Base-by-base conservation (phyloP, 345 rosid species). In the Ailanthus altissimus region DNA sequence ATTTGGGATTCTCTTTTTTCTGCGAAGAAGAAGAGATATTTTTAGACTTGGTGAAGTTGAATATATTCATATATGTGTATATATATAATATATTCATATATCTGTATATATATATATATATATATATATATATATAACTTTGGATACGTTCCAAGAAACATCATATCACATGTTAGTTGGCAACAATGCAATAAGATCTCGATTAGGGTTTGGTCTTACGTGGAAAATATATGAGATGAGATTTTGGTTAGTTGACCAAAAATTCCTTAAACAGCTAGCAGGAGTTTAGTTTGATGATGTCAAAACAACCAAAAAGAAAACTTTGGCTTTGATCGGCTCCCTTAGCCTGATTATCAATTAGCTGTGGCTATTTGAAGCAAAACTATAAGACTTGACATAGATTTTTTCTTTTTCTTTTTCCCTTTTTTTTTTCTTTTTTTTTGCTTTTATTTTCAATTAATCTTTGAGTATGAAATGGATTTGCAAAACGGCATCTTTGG, bases 1-100 rank as follows among this genome's bases (percentile, higher is more conserved):
- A 89, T 89, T 13, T 16, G n/a, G 2, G 62, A 6, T 8, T 8
- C 49, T 50, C 1, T 51, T 26, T 64, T 4, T 38, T 20, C 25
- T 20, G 38, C 2, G 59, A 6, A 32, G 6, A 32, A 32, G 67
- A 25, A 74, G 83, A 81, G 84, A 59, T n/a, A n/a, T n/a, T 72
- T 68, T 75, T 12, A n/a, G 64, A 43, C 14, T 45, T 14, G 53
- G 59, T 49, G 67, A 72, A 53, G 67, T 1, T 49, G 49, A 11
- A 6, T 32, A 3, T n/a, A n/a, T n/a, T n/a, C n/a, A n/a, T n/a
- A n/a, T n/a, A n/a, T n/a, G n/a, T n/a, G n/a, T n/a, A n/a, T n/a
- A n/a, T n/a, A n/a, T n/a, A n/a, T n/a, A n/a, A n/a, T n/a, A n/a
- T n/a, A n/a, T n/a, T n/a, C n/a, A n/a, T n/a, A n/a, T n/a, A n/a